Evolutionary conservation across 345 rosid species (phyloP).

Genomic region (Sonneratia caseolaris): DNA sequence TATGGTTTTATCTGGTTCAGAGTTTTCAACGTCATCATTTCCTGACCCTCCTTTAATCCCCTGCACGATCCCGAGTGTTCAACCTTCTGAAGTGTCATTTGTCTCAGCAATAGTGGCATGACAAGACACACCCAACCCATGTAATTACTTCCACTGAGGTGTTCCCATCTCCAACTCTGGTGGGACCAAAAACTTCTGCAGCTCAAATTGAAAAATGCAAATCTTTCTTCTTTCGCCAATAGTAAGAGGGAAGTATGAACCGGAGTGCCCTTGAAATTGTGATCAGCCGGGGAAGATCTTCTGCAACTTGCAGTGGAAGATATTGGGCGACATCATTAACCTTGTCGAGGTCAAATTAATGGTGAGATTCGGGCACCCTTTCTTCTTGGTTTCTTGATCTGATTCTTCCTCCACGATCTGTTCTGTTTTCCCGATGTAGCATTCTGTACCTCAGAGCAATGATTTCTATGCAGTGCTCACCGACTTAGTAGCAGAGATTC

Average conservation of each 20-base stretch:
- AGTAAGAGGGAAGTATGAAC: background rate
- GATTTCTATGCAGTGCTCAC: background rate
- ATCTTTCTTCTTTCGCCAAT: background rate
- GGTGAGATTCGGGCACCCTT: background rate
- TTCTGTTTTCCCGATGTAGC: background rate
- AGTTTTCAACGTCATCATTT: too few species aligned
- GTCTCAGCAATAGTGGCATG: conserved; percentile 2
- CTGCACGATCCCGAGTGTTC: background rate
- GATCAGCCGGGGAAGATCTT: background rate
- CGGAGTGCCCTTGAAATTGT: background rate
- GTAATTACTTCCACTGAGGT: background rate
- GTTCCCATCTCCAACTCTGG: background rate
- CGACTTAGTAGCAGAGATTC: background rate
- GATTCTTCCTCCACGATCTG: background rate
- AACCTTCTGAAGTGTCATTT: background rate
- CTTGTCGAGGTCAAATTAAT: background rate
- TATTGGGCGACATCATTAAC: background rate
- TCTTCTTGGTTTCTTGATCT: background rate
- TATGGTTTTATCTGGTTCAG: too few species aligned
- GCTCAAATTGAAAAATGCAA: background rate
- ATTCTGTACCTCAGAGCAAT: background rate
- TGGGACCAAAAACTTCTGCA: background rate
- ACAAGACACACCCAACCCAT: conserved; percentile 5
- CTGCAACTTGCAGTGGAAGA: conserved; percentile 1
- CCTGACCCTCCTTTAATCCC: background rate